Percentiles rank a stretch among this genome's conserved stretches.
These are phyloP conservation scores for Cydonia oblonga DNA, from an alignment of 331 rosid species.

Conservation along the genomic window DNA sequence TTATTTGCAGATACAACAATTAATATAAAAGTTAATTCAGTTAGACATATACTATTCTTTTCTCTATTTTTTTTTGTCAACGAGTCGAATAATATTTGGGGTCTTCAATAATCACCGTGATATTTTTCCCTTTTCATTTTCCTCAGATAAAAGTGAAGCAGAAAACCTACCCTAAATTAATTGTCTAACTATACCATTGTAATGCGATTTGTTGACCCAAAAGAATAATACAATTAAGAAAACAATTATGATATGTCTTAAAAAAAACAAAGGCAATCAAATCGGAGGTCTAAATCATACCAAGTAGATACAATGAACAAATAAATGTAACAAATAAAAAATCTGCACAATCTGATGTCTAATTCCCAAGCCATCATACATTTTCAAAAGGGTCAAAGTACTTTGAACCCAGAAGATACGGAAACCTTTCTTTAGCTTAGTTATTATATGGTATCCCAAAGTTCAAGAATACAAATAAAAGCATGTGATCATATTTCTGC, in stretches of 20 bases:
- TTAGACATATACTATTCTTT: too few species aligned
- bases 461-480: neutral
- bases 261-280: neutral
- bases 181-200: neutral
- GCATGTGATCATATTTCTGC: neutral
- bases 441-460: neutral
- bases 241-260: neutral
- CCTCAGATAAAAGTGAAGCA: too few species aligned
- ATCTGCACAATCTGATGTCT: neutral
- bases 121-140: too few species aligned
- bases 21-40: too few species aligned
- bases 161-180: too few species aligned
- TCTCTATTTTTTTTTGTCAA: too few species aligned
- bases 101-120: too few species aligned
- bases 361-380: neutral
- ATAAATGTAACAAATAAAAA: neutral
- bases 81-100: too few species aligned
- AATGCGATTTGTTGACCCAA: neutral
- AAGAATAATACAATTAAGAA: neutral
- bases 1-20: too few species aligned
- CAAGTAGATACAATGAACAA: neutral
- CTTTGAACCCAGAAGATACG: neutral
- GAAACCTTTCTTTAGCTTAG: neutral
- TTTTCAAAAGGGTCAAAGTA: neutral
- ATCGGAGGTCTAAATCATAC: neutral